A percentile compares a stretch with the other conserved stretches of the same genome.
phyloP scores from a whole-genome alignment of 495 filamentous ascomycete species.

The Ramalina intermedia region DNA sequence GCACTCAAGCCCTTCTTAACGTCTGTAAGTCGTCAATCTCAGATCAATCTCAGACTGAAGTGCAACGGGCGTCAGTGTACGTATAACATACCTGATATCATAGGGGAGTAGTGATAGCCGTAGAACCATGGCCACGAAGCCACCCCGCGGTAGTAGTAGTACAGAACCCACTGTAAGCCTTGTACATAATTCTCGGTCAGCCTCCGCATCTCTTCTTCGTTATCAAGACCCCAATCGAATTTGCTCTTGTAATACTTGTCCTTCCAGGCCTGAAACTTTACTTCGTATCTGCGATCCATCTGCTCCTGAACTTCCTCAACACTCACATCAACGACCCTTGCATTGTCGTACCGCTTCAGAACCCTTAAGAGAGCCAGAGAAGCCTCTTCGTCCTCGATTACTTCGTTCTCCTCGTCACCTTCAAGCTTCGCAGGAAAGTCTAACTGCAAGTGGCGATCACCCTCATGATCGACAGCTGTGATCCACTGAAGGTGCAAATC shows the following conservation, averaged over 20 bases:
- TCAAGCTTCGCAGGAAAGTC: conserved; percentile 45
- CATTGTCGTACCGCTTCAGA: conserved; percentile 77
- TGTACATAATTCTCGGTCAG: conserved; percentile 94
- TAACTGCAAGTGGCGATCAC: conserved; percentile 65
- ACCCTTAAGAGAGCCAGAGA: conserved; percentile 71
- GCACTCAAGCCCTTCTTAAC: conserved; percentile 78
- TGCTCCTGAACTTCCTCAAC: conserved; percentile 61
- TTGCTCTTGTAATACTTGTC: conserved; percentile 82
- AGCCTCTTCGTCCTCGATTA: conserved; percentile 73
- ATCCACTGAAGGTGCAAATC: conserved; percentile 70
- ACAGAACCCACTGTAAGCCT: conserved; percentile 95
- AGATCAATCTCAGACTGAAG: conserved; percentile 2
- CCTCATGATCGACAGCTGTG: conserved; percentile 62
- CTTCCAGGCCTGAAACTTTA: conserved; percentile 84
- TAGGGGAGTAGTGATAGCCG: conserved; percentile 88
- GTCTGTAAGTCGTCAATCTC: conserved; percentile 34
- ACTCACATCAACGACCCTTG: conserved; percentile 67
- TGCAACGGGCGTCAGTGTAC: neutral
- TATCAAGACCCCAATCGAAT: conserved; percentile 77
- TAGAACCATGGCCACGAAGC: conserved; percentile 99
- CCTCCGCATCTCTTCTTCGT: conserved; percentile 65
- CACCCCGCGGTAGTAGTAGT: conserved; percentile 94
- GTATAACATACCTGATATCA: conserved; percentile 60
- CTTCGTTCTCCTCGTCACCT: conserved; percentile 39
- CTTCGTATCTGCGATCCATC: conserved; percentile 68